Evolutionary conservation across 2,329 filamentous ascomycete species (phyloP), one percentile per base, ranked within the genome.

Genomic region (Alternaria infectoria): DNA sequence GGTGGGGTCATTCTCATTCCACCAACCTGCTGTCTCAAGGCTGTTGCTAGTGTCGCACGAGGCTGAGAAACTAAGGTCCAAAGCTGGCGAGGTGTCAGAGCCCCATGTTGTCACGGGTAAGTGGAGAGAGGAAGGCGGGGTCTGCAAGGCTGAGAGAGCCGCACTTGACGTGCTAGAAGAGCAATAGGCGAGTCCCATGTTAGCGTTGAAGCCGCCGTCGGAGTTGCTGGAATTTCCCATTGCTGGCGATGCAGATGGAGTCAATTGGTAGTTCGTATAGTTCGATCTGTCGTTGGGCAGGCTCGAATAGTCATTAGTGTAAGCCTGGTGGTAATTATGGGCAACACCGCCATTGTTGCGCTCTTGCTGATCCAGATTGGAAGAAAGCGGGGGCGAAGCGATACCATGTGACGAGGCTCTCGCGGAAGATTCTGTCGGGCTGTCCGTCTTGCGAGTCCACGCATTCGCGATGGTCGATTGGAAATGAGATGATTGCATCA

Each of bases 401-500:
- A 75, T 66, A 10, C 58, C 64, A 47, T 74, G 69, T n/a, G 68
- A 63, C 11, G 83, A 79, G 66, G 81, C 75, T 51, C 84, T 82
- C 46, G 87, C 76, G 71, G 87, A 86, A 64, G 84, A 84, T 61
- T 87, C 77, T 21, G 77, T 68, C 58, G 75, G 69, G 32, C 70
- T 65, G 45, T 80, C 83, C 47, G 87, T 80, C 62, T 85, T 84
- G 67, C 86, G 83, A 43, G 82, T 80, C 86, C 87, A 89, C 75
- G 74, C 81, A 71, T 81, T 83, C 75, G 77, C 82, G 77, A 80
- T 83, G 63, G 78, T 78, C 21, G 78, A 69, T 12, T 79, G 79
- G 67, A 80, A 81, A 59, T 84, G 82, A 21, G 84, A 83, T 44
- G 86, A 82, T 69, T 82, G 85, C 82, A 86, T 86, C 82, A 88